These are phyloP conservation scores for Paecilomyces fulvus DNA, from an alignment of 2,329 filamentous ascomycete species.

Conservation along the genomic window DNA sequence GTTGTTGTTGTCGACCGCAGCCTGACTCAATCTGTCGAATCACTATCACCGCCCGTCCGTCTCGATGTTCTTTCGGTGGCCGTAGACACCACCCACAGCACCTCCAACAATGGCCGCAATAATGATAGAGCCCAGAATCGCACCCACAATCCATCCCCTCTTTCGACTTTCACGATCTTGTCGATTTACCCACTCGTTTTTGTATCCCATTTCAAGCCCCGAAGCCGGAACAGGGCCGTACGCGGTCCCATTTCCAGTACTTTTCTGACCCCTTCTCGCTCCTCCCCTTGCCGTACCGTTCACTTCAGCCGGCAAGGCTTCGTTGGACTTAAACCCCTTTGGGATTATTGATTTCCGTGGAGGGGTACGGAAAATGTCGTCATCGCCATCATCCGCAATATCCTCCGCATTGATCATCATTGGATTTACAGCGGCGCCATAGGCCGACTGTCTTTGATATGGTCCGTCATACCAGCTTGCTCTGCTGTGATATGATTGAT, in stretches of 20 bases:
- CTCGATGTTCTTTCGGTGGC: conserved; percentile 40
- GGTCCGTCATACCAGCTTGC: conserved; percentile 51
- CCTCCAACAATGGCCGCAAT: conserved; percentile 65
- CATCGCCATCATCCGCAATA: conserved; percentile 81
- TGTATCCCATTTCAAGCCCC: conserved; percentile 38
- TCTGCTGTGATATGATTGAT: conserved; percentile 19
- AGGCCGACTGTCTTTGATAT: conserved; percentile 52
- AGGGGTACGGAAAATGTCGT: conserved; percentile 56
- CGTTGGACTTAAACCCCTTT: conserved; percentile 39
- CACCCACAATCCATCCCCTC: conserved; percentile 61
- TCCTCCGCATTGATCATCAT: conserved; percentile 63
- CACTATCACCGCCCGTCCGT: conserved; percentile 13
- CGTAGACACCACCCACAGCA: conserved; percentile 62
- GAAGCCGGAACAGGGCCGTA: conserved; percentile 48
- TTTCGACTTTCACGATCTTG: conserved; percentile 57
- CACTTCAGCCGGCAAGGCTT: conserved; percentile 27
- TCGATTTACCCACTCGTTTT: conserved; percentile 55
- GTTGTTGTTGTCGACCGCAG: conserved; percentile 47
- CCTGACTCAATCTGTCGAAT: conserved; percentile 24
- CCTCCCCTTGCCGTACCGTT: conserved; percentile 37
- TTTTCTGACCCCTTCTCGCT: conserved; percentile 32
- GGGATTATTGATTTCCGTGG: conserved; percentile 54
- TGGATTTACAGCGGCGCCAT: conserved; percentile 46
- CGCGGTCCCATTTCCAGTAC: conserved; percentile 30
- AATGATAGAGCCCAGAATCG: conserved; percentile 37